Conservation (phyloP, 495 filamentous ascomycete genomes). For the Pyrenopolyporus hunteri region DNA sequence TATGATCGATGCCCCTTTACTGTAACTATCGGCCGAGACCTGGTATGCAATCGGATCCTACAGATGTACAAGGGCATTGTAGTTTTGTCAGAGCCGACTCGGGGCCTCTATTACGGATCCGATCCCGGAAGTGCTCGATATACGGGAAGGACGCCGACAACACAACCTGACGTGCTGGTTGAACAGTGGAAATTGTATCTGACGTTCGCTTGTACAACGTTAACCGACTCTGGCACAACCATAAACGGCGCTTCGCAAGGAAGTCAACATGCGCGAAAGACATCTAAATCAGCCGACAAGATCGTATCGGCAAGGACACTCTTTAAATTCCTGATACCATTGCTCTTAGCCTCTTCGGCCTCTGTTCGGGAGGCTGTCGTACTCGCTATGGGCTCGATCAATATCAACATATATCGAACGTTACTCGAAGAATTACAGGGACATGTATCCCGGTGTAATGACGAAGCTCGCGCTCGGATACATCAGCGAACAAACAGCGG, state of each 20-base stretch:
- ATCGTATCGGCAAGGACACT: conserved; percentile 86
- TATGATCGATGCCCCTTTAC: conserved; percentile 91
- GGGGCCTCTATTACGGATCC: conserved; percentile 61
- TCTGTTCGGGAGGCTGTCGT: conserved; percentile 91
- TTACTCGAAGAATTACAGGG: conserved; percentile 88
- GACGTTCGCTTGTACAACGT: conserved; percentile 93
- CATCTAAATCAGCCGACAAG: conserved; percentile 81
- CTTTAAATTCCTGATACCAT: conserved; percentile 87
- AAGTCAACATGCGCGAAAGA: conserved; percentile 83
- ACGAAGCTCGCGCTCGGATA: conserved; percentile 85
- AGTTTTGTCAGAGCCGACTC: conserved; percentile 73
- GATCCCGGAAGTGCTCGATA: conserved; percentile 53
- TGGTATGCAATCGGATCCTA: conserved; percentile 87
- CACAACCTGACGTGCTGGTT: conserved; percentile 84
- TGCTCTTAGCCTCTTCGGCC: conserved; percentile 75
- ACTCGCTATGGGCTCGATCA: conserved; percentile 88
- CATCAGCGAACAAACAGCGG: conserved; percentile 81
- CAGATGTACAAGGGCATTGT: conserved; percentile 89
- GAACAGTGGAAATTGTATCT: conserved; percentile 99
- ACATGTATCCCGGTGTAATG: conserved; percentile 78
- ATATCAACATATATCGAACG: conserved; percentile 92
- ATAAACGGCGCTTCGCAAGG: conserved; percentile 62
- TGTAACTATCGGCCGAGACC: conserved; percentile 85
- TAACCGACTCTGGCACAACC: conserved; percentile 79
- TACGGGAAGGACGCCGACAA: conserved; percentile 65